Evolutionary conservation across 2,329 filamentous ascomycete genomes (phyloP), one percentile per base, ranked within the genome.

Genomic region (Claviceps paspali): DNA sequence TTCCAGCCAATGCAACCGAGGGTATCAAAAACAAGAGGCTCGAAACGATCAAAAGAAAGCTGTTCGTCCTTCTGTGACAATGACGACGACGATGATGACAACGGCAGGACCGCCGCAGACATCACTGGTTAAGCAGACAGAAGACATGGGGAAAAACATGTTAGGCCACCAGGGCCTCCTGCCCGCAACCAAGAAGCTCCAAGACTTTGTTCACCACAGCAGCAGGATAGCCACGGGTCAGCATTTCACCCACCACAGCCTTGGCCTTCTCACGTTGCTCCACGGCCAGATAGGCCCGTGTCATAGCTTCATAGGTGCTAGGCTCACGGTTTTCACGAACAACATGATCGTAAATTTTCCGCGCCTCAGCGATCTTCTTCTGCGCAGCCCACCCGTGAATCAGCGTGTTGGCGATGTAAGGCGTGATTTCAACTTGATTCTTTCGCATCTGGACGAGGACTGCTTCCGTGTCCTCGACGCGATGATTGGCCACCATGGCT

Each of bases 291-390:
- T 80, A 95, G 1, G 91, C 91, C 32, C 91, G 74, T 5, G 87
- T 94, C 91, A 98, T 98, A 29, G 88, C 87, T 63, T 98, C 91
- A 57, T 98, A 98, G 4, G 91, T 98, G 65, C 86, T 95, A 3
- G 91, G 91, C 64, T 98, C 91, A 40, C 91, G 79, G 62, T 79
- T 86, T 38, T 77, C 72, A 21, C 75, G 70, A 7, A 78, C 73
- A 3, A 98, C 78, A n/a, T 72, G 68, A 41, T 82, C 71, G 54
- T 93, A 98, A 43, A 95, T 77, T 18, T 70, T 63, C 52, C 79
- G 76, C 14, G 86, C 83, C 59, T 85, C 87, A 42, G 64, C 61
- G 31, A 96, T 82, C 45, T 92, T 73, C 60, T 81, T 80, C 55
- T 82, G 82, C 11, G 79, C 72, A 17, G 88, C 84, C 88, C 91